Base-by-base conservation (phyloP, 768 basidiomycete genomes). In the Butyriboletus loyo region DNA sequence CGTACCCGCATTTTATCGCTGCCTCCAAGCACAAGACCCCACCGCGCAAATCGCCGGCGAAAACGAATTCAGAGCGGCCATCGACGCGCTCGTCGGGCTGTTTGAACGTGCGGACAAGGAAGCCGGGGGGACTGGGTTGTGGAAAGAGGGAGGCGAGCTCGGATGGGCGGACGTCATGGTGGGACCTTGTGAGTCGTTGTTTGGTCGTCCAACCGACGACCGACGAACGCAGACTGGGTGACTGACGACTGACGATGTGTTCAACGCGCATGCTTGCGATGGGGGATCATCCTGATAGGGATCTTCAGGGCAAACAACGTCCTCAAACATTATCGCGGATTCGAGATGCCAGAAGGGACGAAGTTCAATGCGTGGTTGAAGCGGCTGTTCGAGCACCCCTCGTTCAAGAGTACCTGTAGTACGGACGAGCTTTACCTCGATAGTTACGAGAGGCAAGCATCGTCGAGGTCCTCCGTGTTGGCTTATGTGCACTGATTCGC, bases 1-100 rank as follows among this genome's bases (percentile, higher is more conserved):
- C 36, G 76, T 90, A 4, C 87, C 88, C 7, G 76, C 84, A 0
- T 90, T 89, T 67, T 89, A 89, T 60, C 81, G 86, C 27, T 88
- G 77, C 59, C 75, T 90, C 27, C 87, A 89, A 71, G 83, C 86
- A 0, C 87, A 87, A 67, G 81, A 82, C 7, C 48, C 63, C 9
- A 67, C 66, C 4, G 74, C 79, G 1, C 86, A 88, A 63, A 75
- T 77, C 41, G 68, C 75, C 19, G 66, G 62, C 3, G 81, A 75
- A 2, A 77, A 75, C 49, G 86, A 86, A 19, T 85, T 86, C 54
- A 70, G 72, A 34, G 66, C 67, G 0, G 75, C 81, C 1, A 63
- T 89, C 13, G 77, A 79, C 22, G 62, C 62, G 1, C 78, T 89
- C 31, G 74, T 83, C 0, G 57, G 48, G 1, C 72, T 86, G 9